A percentile compares a stretch with the other conserved stretches of the same genome.
Conservation (phyloP, 306 rosid species). For the Lotus japonicus region DNA sequence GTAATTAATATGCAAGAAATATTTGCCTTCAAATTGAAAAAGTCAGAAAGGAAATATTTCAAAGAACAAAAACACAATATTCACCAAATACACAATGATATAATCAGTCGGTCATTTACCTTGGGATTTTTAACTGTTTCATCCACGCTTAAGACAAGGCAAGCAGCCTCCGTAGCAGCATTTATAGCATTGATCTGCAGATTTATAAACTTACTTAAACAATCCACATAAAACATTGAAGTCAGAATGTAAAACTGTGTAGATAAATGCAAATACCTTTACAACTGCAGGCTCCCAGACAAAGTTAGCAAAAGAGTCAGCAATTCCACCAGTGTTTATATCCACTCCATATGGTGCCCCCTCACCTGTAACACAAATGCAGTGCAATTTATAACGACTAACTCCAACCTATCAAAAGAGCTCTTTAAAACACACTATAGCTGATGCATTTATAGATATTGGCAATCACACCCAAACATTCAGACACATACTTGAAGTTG, state of each 20-base stretch:
- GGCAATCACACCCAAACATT: no score
- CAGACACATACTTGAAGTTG: background rate
- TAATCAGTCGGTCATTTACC: conserved; percentile 32
- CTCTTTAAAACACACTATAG: background rate
- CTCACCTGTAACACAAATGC: conserved; percentile 46
- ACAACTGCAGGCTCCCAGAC: conserved; percentile 99
- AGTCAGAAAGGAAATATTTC: background rate
- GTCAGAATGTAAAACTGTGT: background rate
- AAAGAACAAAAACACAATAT: background rate
- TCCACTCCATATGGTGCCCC: conserved; percentile 94
- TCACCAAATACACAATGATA: background rate
- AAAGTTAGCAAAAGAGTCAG: conserved; percentile 85
- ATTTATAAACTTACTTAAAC: background rate
- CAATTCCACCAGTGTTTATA: conserved; percentile 88
- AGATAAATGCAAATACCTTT: conserved; percentile 44
- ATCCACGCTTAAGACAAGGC: conserved; percentile 88
- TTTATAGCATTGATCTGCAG: conserved; percentile 94
- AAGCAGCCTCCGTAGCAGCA: conserved; percentile 98
- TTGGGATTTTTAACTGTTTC: conserved; percentile 96
- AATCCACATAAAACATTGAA: conserved; percentile 11
- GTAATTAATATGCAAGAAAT: background rate
- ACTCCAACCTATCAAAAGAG: background rate
- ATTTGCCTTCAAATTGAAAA: background rate
- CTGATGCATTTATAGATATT: background rate
- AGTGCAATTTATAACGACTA: background rate